Evolutionary conservation across 2,329 filamentous ascomycete species (phyloP), one percentile per base, ranked within the genome.

Genomic region (Fusarium heterosporum): DNA sequence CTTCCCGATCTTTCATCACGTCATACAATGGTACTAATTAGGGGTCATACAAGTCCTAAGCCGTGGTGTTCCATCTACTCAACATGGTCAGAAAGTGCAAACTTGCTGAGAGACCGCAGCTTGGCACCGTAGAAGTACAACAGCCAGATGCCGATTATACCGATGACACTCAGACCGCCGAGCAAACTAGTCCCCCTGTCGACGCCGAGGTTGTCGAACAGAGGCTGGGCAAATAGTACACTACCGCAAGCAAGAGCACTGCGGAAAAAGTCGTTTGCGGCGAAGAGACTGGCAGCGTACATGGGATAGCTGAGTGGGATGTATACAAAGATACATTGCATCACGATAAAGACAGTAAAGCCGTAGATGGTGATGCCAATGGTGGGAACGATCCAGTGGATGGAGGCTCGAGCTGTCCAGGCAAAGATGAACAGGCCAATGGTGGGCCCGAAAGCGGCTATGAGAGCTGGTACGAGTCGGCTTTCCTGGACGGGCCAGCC

Each of bases 271-370:
- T 88, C 86, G 71, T 88, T 89, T 8, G 81, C 85, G 1, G 87
- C 86, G 71, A 89, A 88, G 22, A 89, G 76, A 47, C 81, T 84
- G 36, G 87, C 86, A 1, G 86, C 85, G 70, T 87, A 87, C 66
- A 80, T 77, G 6, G 85, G 85, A 68, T 87, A 87, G 50, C 78
- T 81, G 19, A 87, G 77, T 1, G 85, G 84, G 16, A 88, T 81
- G 75, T 88, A 88, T 65, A 87, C 79, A 71, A 88, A 88, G 74
- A 88, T 83, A 75, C 83, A 86, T 74, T 88, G 85, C 78, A 87
- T 82, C 54, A 88, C 78, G 57, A 87, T 70, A 69, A 87, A 87
- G 30, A 82, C 83, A 4, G 77, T 78, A 12, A 78, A 81, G 36
- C 80, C 82, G 74, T 86, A 87, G 51, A 88, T 77, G 38, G 79